Conservation (phyloP, 176 grass and related monocot genomes). For the Saccharum spontaneum region DNA sequence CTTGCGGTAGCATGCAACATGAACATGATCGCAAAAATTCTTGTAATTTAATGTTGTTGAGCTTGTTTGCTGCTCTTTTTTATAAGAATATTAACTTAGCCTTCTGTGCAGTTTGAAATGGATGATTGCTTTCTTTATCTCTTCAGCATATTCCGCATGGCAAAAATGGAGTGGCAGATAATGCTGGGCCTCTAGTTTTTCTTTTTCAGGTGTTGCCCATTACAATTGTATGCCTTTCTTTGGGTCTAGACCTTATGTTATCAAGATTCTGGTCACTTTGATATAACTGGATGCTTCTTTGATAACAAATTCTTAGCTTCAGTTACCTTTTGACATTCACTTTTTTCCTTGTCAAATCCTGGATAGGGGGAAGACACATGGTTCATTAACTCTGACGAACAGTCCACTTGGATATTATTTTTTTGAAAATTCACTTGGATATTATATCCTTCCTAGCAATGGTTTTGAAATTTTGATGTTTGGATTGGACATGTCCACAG, state of each 20-base stretch:
- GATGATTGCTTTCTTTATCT: conserved; percentile 70
- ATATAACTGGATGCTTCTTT: conserved; percentile 11
- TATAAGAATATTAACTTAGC: conserved; percentile 15
- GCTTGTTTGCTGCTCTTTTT: background rate
- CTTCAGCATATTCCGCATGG: conserved; percentile 73
- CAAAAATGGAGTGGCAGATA: conserved; percentile 45
- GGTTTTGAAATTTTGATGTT: too few species aligned
- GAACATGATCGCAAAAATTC: too few species aligned
- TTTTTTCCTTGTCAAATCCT: too few species aligned
- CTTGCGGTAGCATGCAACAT: too few species aligned
- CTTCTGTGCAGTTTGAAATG: conserved; percentile 58
- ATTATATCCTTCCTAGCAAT: too few species aligned
- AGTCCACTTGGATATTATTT: too few species aligned
- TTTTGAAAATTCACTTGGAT: too few species aligned
- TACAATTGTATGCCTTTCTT: background rate
- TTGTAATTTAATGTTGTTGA: background rate
- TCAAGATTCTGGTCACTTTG: background rate
- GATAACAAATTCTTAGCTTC: conserved; percentile 6
- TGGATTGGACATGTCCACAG: too few species aligned
- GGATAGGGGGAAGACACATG: too few species aligned
- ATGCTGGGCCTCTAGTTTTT: conserved; percentile 63
- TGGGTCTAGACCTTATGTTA: background rate
- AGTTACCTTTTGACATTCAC: background rate
- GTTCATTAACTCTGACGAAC: too few species aligned
- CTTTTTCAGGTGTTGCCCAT: conserved; percentile 75